Base-by-base conservation (phyloP, 805 yeast genomes). In the Saturnispora sekii region DNA sequence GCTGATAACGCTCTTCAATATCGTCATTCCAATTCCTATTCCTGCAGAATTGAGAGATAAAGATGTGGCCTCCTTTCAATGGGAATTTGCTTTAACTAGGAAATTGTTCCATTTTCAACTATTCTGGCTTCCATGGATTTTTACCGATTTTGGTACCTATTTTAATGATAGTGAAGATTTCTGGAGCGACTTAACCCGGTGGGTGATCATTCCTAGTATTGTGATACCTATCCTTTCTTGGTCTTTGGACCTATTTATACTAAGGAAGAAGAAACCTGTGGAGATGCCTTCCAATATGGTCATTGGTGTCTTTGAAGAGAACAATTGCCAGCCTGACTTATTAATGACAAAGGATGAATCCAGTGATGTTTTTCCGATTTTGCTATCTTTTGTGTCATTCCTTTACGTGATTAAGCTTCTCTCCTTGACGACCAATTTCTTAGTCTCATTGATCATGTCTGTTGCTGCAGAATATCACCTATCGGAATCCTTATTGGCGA, bases 401-500 rank as follows among this genome's bases (percentile, higher is more conserved):
- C 26, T 53, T 3, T 43, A 47, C 11, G 62, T 60, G 7, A 48
- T 65, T 32, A 50, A 52, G 16, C 48, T 60, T 34, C 60, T 64
- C 14, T 57, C 66, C 3, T n/a, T 45, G 2, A 41, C 59, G 8
- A 64, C 69, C 1, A 47, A 58, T 3, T 56, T 56, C 10, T 48
- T 65, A 6, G 60, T 65, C 26, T 44, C 32, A 10, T 37, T 64
- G 2, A 43, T 75, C 34, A 71, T 70, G 48, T 72, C 72, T 49
- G 52, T 68, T 30, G 80, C 77, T 1, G 47, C 65, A 6, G 60
- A 74, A 18, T 64, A 71, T 55, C 50, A 57, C 16, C 61, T 75
- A 4, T 62, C 68, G 12, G 79, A 75, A 48, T 71, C 74, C 29
- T 45, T 72, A 10, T 54, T 75, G 41, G 80, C 80, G 2, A 56